These are phyloP conservation scores for Pichia pseudocactophila DNA, from an alignment of 805 yeast genomes.

Conservation along the genomic window DNA sequence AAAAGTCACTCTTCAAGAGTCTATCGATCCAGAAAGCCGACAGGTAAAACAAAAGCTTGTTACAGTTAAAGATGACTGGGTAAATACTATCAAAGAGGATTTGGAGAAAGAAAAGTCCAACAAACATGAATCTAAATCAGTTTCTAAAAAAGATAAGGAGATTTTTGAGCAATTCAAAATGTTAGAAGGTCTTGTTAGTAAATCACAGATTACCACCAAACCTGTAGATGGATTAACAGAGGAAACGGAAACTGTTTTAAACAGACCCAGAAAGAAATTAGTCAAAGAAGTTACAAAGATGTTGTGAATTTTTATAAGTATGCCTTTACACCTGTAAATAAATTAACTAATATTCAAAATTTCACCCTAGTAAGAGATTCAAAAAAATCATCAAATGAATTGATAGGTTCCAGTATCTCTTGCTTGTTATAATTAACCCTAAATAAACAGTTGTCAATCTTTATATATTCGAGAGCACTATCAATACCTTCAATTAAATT, in stretches of 20 bases:
- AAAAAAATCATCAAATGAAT: conserved; percentile 42
- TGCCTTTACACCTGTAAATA: neutral
- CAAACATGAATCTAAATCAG: neutral
- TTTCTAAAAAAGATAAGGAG: conserved; percentile 8
- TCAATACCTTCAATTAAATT: conserved; percentile 22
- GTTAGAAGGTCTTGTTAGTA: conserved; percentile 15
- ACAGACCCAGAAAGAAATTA: conserved; percentile 10
- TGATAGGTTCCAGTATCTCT: conserved; percentile 31
- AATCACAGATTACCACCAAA: conserved; percentile 11
- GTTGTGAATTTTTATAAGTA: conserved; percentile 4
- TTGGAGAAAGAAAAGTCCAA: conserved; percentile 1
- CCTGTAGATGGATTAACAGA: conserved; percentile 5
- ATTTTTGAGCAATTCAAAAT: conserved; percentile 15
- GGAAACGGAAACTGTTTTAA: conserved; percentile 6
- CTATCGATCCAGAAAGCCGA: conserved; percentile 9
- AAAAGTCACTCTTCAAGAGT: conserved; percentile 15
- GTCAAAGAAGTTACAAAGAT: conserved; percentile 10
- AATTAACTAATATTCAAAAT: conserved; percentile 1
- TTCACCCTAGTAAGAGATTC: conserved; percentile 20
- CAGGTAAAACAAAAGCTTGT: conserved; percentile 18
- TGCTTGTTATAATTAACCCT: conserved; percentile 20
- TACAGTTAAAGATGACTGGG: conserved; percentile 18
- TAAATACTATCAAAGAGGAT: conserved; percentile 6
- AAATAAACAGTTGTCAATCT: conserved; percentile 43
- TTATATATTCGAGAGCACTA: conserved; percentile 30